These are phyloP conservation scores for Articulospora tetracladia DNA, from an alignment of 495 filamentous ascomycete genomes.

Conservation along the genomic window DNA sequence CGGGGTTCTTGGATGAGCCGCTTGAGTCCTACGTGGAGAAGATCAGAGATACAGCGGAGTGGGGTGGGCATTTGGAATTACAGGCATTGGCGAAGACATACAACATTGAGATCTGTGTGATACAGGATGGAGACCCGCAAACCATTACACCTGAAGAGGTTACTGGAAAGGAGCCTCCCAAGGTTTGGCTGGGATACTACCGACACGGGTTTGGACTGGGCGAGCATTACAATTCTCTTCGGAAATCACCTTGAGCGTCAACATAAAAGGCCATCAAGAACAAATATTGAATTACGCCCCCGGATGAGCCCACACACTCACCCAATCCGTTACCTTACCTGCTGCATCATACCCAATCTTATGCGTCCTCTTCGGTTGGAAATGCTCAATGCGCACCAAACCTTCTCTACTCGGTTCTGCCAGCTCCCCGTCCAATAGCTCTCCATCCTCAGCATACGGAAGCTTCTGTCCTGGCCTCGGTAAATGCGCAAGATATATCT, in stretches of 20 bases:
- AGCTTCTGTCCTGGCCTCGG: conserved; percentile 62
- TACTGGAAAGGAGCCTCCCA: conserved; percentile 31
- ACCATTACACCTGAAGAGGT: conserved; percentile 53
- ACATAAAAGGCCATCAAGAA: neutral
- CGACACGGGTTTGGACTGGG: conserved; percentile 86
- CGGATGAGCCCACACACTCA: conserved; percentile 47
- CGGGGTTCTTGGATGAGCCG: conserved; percentile 78
- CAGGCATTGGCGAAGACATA: conserved; percentile 81
- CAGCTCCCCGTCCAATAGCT: conserved; percentile 43
- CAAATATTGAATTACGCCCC: conserved; percentile 9
- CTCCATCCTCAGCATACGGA: conserved; percentile 53
- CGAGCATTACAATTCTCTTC: conserved; percentile 94
- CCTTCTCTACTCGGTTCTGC: conserved; percentile 36
- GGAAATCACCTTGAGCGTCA: conserved; percentile 32
- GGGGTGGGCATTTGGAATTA: conserved; percentile 92
- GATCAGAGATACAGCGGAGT: conserved; percentile 87
- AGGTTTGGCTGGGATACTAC: conserved; percentile 94
- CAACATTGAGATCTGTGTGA: conserved; percentile 74
- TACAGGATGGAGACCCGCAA: conserved; percentile 80
- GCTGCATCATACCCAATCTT: conserved; percentile 37
- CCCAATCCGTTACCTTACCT: conserved; percentile 57
- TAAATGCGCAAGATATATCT: conserved; percentile 65
- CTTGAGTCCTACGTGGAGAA: conserved; percentile 68
- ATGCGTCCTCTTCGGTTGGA: conserved; percentile 68
- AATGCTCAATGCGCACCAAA: conserved; percentile 58